A percentile compares a stretch with the other conserved stretches of the same genome.
Conservation (phyloP, 345 rosid genomes). For the Sapria himalayana region DNA sequence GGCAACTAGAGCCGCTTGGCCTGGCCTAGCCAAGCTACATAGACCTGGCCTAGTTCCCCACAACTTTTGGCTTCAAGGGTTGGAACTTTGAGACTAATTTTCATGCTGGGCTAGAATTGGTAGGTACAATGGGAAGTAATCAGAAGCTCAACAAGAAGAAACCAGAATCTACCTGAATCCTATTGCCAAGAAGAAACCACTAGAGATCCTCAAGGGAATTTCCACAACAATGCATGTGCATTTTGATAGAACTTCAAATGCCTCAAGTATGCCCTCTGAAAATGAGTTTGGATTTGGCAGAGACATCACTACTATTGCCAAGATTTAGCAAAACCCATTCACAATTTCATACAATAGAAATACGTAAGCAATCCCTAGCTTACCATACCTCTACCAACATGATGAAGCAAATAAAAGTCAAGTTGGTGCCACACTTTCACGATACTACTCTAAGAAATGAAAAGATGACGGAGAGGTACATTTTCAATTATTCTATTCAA, state of each 20-base stretch:
- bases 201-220: constrained; percentile 64
- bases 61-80: no score
- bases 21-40: no score
- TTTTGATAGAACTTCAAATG: constrained; percentile 56
- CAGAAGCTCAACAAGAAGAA: no score
- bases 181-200: no score
- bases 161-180: constrained; percentile 53
- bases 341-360: no score
- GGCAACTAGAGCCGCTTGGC: no score
- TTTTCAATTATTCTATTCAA: constrained; percentile 49
- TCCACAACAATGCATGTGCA: constrained; percentile 47
- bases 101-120: no score
- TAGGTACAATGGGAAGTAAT: no score
- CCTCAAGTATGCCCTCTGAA: constrained; percentile 37
- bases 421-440: constrained; percentile 67
- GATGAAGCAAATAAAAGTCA: constrained; percentile 54
- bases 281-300: constrained; percentile 45
- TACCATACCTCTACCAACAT: constrained; percentile 58
- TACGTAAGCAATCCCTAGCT: no score
- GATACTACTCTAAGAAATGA: constrained; percentile 28
- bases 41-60: no score
- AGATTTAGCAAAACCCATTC: no score
- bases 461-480: constrained; percentile 43
- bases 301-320: constrained; percentile 3
- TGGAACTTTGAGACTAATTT: no score